Evolutionary conservation across 306 rosid species (phyloP), one percentile per base, ranked within the genome.

Genomic region (Vachellia collinsii): DNA sequence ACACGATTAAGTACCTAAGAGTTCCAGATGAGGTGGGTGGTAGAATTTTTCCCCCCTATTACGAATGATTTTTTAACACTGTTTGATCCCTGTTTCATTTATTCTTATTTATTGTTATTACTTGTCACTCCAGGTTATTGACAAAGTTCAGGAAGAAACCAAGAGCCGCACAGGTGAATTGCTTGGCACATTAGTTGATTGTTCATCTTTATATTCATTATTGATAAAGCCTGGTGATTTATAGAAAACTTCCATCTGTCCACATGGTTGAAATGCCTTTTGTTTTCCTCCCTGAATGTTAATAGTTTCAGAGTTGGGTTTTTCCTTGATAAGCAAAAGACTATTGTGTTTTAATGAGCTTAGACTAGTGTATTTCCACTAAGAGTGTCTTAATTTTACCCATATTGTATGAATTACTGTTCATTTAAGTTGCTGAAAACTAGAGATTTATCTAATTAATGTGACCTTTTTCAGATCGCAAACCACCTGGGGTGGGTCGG

Each of bases 61-160:
- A 59, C 4, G 17, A 61, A 3, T 43, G 11, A 19, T 54, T 37
- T 64, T 12, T 46, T 47, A 11, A 11, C 61, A 16, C 37, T 63
- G 22, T 46, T 3, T 20, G 9, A 22, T 29, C 46, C 42, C 16
- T 85, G 8, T 43, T 71, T 19, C 25, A 12, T 79, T 14, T 41
- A 29, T 72, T 10, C 14, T 89, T 13, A 84, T 85, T 36, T 81
- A 9, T 76, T 76, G 25, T 73, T 36, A 13, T 37, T 79, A 38
- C 39, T 19, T 73, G 72, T 85, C 59, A 38, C 64, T 80, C 80
- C 86, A 95, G 99, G 99, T 95, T 75, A 95, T 95, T 61, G 99
- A 95, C 84, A 95, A 95, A 80, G 99, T 95, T 71, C 99, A 95
- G 90, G 99, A 95, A 86, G 99, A 95, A 88, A 89, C 98, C 74